phyloP scores from a whole-genome alignment of 1,284 basidiomycete genomes.

The Sporisorium reilianum region DNA sequence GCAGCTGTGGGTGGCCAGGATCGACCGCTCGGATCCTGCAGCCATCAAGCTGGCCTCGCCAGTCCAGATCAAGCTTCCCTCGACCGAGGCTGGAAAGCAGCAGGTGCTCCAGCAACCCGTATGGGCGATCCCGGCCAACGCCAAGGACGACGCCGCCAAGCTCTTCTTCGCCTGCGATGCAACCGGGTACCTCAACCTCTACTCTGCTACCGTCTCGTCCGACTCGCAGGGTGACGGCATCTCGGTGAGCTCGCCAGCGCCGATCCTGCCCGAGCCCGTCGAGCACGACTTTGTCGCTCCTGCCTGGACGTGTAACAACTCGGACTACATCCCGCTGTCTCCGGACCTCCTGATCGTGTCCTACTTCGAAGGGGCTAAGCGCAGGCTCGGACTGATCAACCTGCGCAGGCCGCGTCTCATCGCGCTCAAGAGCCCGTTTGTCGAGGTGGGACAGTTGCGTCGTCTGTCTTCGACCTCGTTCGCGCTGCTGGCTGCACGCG shows the following conservation, averaged over 20 bases:
- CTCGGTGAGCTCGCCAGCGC: conserved; percentile 3
- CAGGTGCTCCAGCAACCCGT: conserved; percentile 67
- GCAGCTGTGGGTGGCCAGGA: conserved; percentile 74
- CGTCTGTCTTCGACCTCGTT: conserved; percentile 35
- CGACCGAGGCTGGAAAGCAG: conserved; percentile 23
- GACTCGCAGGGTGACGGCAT: background rate
- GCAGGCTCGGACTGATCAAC: conserved; percentile 44
- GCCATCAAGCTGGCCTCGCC: conserved; percentile 23
- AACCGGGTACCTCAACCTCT: conserved; percentile 80
- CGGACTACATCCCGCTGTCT: conserved; percentile 46
- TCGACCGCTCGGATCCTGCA: conserved; percentile 47
- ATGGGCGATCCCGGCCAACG: conserved; percentile 73
- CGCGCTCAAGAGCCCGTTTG: conserved; percentile 38
- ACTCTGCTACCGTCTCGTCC: conserved; percentile 68
- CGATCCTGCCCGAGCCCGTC: conserved; percentile 72
- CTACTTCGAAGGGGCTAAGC: conserved; percentile 30
- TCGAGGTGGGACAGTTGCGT: conserved; percentile 38
- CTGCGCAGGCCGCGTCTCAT: conserved; percentile 40
- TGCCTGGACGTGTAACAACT: conserved; percentile 73
- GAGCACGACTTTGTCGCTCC: conserved; percentile 76
- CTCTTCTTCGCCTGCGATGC: conserved; percentile 79
- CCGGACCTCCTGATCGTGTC: conserved; percentile 46
- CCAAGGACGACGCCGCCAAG: conserved; percentile 69
- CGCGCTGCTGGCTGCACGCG: conserved; percentile 34
- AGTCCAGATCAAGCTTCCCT: conserved; percentile 18